phyloP scores from a whole-genome alignment of 2,329 filamentous ascomycete species.

The Sporothrix brunneoviolacea region DNA sequence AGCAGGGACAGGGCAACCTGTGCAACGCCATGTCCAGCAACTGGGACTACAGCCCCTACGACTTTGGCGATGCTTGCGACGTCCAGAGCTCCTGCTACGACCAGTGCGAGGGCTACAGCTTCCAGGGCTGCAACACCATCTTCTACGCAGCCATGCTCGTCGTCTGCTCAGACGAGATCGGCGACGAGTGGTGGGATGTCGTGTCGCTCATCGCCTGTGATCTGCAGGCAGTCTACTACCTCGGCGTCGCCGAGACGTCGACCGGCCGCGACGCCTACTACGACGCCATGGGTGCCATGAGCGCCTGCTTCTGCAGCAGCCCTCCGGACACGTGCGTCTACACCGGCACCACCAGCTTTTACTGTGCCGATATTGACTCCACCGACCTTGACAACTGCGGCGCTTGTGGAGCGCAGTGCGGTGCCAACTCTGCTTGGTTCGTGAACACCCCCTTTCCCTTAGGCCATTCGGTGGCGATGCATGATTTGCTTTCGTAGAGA shows the following conservation, averaged over 20 bases:
- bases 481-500: too few species aligned
- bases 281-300: constrained; percentile 1
- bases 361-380: not conserved
- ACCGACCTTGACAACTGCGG: constrained; percentile 8
- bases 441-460: too few species aligned
- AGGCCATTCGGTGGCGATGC: too few species aligned
- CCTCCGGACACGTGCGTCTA: constrained; percentile 5
- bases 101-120: constrained; percentile 8
- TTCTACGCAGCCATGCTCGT: constrained; percentile 9
- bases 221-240: constrained; percentile 8
- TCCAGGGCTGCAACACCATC: constrained; percentile 11
- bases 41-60: constrained; percentile 10
- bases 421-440: constrained; percentile 10
- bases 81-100: constrained; percentile 11
- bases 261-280: constrained; percentile 9
- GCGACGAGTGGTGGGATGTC: constrained; percentile 12
- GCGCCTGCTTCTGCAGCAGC: constrained; percentile 9
- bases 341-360: not conserved
- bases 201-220: constrained; percentile 8
- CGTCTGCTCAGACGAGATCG: constrained; percentile 3
- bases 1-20: constrained; percentile 10
- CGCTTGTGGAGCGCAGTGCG: constrained; percentile 5
- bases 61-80: constrained; percentile 9
- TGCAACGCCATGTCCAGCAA: constrained; percentile 11
- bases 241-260: constrained; percentile 7